phyloP scores from a whole-genome alignment of 306 rosid species.

The Fagus sylvatica region DNA sequence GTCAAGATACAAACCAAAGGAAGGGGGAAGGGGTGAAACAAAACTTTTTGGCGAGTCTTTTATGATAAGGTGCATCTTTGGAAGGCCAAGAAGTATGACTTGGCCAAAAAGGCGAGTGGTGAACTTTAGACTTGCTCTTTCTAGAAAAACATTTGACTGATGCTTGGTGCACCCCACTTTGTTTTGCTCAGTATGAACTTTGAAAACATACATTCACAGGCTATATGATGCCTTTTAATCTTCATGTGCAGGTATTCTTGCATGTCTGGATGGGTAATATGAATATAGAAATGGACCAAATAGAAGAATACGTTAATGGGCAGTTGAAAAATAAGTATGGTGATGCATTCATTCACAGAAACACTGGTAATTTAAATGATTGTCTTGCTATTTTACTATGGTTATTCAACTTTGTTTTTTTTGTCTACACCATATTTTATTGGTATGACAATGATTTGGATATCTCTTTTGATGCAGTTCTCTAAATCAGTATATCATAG shows the following conservation, averaged over 20 bases:
- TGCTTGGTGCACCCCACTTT: not conserved
- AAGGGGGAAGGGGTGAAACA: too few relatives aligned
- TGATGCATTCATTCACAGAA: conserved; percentile 92
- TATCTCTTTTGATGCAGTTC: too few relatives aligned
- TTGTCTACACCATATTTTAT: not conserved
- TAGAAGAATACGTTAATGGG: conserved; percentile 92
- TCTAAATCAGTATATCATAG: too few relatives aligned
- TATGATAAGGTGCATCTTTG: not conserved
- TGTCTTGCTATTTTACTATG: not conserved
- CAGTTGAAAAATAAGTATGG: conserved; percentile 95
- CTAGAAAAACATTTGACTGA: not conserved
- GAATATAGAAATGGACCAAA: conserved; percentile 99
- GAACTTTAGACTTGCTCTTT: not conserved
- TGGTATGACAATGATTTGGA: not conserved
- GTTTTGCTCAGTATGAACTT: not conserved
- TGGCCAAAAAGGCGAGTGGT: not conserved
- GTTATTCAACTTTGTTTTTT: not conserved
- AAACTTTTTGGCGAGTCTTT: too few relatives aligned
- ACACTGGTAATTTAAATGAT: conserved; percentile 53
- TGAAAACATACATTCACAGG: not conserved
- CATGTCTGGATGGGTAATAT: conserved; percentile 93
- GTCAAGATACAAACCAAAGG: too few relatives aligned
- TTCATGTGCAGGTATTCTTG: conserved; percentile 72
- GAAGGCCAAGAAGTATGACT: not conserved
- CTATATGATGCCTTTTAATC: conserved; percentile 17